Evolutionary conservation across 768 basidiomycete species (phyloP).

Genomic region (Solioccasus polychromus): DNA sequence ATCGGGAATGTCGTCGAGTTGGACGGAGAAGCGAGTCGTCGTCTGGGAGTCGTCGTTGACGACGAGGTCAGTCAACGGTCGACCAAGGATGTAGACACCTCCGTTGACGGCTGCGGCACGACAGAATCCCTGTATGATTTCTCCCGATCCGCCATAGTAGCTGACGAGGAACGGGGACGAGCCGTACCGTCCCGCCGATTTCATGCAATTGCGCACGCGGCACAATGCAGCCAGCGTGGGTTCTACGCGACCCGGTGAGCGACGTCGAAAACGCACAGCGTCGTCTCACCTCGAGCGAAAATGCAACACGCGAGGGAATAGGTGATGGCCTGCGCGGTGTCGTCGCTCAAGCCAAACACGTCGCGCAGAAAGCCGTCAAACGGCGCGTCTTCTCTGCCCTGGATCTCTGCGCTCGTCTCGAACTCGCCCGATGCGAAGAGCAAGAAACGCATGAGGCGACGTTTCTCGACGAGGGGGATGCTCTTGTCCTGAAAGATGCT

Average conservation of each 20-base stretch:
- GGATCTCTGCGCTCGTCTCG: constrained; percentile 57
- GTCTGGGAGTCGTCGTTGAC: constrained; percentile 17
- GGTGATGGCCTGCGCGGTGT: constrained; percentile 58
- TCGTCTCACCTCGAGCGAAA: constrained; percentile 49
- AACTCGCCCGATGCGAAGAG: constrained; percentile 78
- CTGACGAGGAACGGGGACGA: constrained; percentile 88
- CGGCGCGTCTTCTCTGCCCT: constrained; percentile 51
- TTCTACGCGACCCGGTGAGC: constrained; percentile 44
- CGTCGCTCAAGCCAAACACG: constrained; percentile 58
- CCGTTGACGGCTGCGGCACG: constrained; percentile 83
- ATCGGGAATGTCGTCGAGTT: constrained; percentile 61
- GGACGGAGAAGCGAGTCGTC: constrained; percentile 38
- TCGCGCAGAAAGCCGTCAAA: constrained; percentile 65
- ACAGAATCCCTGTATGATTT: constrained; percentile 88
- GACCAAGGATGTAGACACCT: constrained; percentile 69
- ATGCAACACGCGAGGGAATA: constrained; percentile 78
- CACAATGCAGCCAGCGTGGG: constrained; percentile 58
- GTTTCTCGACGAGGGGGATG: constrained; percentile 78
- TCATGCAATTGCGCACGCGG: constrained; percentile 73
- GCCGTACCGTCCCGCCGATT: constrained; percentile 83
- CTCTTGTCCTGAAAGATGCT: constrained; percentile 85
- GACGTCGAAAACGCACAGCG: not conserved
- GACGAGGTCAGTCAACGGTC: constrained; percentile 33
- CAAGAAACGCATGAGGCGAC: constrained; percentile 89
- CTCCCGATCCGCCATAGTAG: constrained; percentile 91